phyloP scores from a whole-genome alignment of 2,329 filamentous ascomycete species.

The Pseudocercospora eumusae region DNA sequence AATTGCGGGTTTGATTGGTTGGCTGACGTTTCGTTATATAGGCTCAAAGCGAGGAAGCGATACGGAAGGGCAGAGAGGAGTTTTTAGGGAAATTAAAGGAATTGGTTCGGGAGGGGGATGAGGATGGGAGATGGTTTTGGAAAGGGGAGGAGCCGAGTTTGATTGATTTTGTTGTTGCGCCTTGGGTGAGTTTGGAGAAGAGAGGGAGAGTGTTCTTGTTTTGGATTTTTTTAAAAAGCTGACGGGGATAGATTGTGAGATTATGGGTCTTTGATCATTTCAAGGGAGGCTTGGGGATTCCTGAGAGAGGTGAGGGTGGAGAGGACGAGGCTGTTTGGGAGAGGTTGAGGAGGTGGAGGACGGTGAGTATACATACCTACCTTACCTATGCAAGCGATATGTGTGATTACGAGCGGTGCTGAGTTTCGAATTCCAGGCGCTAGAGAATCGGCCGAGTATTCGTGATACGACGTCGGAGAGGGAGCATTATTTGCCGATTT shows the following conservation, averaged over 20 bases:
- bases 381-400: not conserved
- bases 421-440: slow-evolving; percentile 45
- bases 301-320: slow-evolving; percentile 48
- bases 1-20: too few species aligned
- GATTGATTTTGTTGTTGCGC: slow-evolving; percentile 70
- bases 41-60: slow-evolving; percentile 43
- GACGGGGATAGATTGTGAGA: slow-evolving; percentile 42
- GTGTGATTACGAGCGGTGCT: not conserved
- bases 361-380: not conserved
- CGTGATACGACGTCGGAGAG: slow-evolving; percentile 67
- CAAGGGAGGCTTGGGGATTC: slow-evolving; percentile 60
- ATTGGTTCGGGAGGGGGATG: slow-evolving; percentile 64
- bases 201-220: not conserved
- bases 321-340: slow-evolving; percentile 62
- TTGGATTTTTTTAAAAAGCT: too few species aligned
- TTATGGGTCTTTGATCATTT: slow-evolving; percentile 75
- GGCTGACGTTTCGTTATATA: slow-evolving; percentile 35
- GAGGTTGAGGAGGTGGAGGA: slow-evolving; percentile 66
- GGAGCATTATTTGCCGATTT: slow-evolving; percentile 68
- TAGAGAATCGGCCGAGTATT: slow-evolving; percentile 63
- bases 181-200: slow-evolving; percentile 60
- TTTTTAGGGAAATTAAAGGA: slow-evolving; percentile 62
- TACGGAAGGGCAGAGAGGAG: slow-evolving; percentile 57
- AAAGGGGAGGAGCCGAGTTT: slow-evolving; percentile 56
- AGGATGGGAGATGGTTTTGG: slow-evolving; percentile 63